Evolutionary conservation across 108 stramenopile genomes (phyloP), one percentile per base, ranked within the genome.

Genomic region (Discostella pseudostelligera): DNA sequence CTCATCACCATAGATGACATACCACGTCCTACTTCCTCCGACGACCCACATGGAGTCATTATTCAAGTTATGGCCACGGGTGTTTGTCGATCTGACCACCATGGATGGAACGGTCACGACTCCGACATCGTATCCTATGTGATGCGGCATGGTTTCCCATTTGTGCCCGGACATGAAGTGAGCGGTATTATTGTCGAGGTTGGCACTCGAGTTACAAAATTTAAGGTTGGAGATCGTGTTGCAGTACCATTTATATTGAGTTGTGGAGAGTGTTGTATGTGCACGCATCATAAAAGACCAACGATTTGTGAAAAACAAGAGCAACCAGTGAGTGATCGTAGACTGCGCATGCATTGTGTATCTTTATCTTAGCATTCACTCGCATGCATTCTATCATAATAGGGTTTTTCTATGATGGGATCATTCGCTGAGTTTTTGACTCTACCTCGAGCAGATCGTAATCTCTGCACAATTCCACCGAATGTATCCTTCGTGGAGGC

Each of bases 21-120:
- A n/a, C 42, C 42, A 11, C 42, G n/a, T 2, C 42, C 42, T 43
- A 43, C 42, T 8, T 12, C 74, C 7, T 43, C 59, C 13, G 8
- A 60, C 28, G 78, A 83, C 47, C 3, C 32, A 4, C 5, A 32
- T 5, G 84, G 84, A 2, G 84, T 88, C 21, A 37, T 91, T 1
- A 57, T 91, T 3, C 69, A 84, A 69, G 85, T 91, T 22, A 82
- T 63, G 74, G 90, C 90, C 8, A 88, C 87, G 1, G 89, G 89
- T 19, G 86, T 91, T 9, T 91, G 90, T 59, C 80, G 90, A 10
- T 69, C 72, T 9, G 90, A 91, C 63, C 88, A 87, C 85, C 90
- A 91, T 56, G 90, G 87, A 12, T 91, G 85, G 85, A 88, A 86
- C 56, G 90, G 90, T 25, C 87, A 91, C 48, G 90, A 91, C 60